Evolutionary conservation across 345 rosid genomes (phyloP).

Genomic region (Citrus hindsii): DNA sequence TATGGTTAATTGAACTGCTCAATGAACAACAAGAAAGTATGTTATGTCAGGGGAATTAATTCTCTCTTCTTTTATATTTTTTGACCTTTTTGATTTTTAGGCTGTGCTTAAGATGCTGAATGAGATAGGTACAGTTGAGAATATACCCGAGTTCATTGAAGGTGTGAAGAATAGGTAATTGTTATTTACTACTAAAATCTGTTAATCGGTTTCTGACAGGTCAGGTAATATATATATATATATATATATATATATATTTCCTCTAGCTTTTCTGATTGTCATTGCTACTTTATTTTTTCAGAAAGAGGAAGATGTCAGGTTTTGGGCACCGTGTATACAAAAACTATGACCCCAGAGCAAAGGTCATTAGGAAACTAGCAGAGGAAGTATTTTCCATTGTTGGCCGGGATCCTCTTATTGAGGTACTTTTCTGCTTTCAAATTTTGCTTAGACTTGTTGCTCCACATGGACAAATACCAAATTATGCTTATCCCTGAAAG

Average conservation of each 20-base stretch:
- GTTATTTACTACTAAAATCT: neutral
- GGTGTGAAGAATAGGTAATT: slow-evolving; percentile 91
- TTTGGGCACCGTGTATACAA: slow-evolving; percentile 99
- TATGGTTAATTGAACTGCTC: neutral
- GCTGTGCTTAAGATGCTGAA: slow-evolving; percentile 97
- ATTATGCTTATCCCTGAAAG: neutral
- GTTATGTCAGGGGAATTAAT: slow-evolving; percentile 8
- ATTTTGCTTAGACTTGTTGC: neutral
- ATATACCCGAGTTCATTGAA: slow-evolving; percentile 88
- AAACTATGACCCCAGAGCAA: slow-evolving; percentile 97
- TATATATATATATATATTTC: neutral
- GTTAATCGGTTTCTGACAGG: neutral
- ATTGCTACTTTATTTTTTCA: slow-evolving; percentile 14
- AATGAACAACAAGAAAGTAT: neutral
- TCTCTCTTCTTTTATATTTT: neutral
- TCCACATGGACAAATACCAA: neutral
- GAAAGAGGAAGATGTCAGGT: slow-evolving; percentile 99
- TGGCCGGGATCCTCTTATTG: slow-evolving; percentile 96
- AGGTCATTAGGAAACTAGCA: slow-evolving; percentile 83
- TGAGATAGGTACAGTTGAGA: slow-evolving; percentile 87
- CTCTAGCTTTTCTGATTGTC: neutral
- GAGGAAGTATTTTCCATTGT: slow-evolving; percentile 96
- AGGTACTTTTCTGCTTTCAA: slow-evolving; percentile 44
- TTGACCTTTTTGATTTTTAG: slow-evolving; percentile 37
- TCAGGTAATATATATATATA: neutral